Evolutionary conservation across 208 protist genomes (phyloP).

Genomic region (Kentomonas sorsogonicus): DNA sequence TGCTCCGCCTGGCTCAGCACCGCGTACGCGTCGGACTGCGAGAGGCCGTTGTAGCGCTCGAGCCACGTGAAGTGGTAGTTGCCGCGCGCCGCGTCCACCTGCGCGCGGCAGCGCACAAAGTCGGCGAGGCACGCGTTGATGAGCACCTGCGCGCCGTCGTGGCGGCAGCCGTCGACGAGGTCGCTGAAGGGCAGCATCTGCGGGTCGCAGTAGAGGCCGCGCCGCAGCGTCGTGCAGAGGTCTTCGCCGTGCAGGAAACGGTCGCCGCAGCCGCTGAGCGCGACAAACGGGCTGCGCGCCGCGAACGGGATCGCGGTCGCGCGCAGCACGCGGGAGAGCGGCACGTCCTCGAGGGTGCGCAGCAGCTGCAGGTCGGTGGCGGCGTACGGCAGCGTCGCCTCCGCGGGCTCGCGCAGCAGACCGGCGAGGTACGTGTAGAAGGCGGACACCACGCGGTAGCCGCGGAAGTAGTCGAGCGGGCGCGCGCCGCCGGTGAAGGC

Average conservation of each 20-base stretch:
- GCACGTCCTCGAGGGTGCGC: conserved; percentile 18
- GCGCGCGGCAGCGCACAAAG: conserved; percentile 77
- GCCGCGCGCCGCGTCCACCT: conserved; percentile 69
- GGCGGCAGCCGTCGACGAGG: conserved; percentile 74
- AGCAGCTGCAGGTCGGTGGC: conserved; percentile 62
- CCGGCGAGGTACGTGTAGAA: conserved; percentile 69
- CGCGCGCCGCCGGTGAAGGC: conserved; percentile 23
- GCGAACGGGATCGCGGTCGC: conserved; percentile 53
- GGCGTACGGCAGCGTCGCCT: conserved; percentile 52
- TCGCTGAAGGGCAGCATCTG: conserved; percentile 75
- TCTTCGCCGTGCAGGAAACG: conserved; percentile 76
- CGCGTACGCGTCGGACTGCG: conserved; percentile 77
- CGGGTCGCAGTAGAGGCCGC: conserved; percentile 79
- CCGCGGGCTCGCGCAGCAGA: conserved; percentile 28
- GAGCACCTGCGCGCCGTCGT: conserved; percentile 79
- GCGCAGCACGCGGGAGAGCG: conserved; percentile 44
- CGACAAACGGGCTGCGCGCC: conserved; percentile 78
- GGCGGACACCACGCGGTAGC: conserved; percentile 66
- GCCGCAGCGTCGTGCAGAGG: conserved; percentile 70
- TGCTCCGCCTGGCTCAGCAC: conserved; percentile 71
- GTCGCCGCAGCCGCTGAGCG: conserved; percentile 83
- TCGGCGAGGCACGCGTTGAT: conserved; percentile 84
- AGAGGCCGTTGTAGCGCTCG: conserved; percentile 87
- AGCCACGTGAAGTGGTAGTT: conserved; percentile 84
- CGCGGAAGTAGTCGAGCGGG: conserved; percentile 48